Evolutionary conservation across 2,329 filamentous ascomycete species (phyloP).

Genomic region (Fusarium circinatum): DNA sequence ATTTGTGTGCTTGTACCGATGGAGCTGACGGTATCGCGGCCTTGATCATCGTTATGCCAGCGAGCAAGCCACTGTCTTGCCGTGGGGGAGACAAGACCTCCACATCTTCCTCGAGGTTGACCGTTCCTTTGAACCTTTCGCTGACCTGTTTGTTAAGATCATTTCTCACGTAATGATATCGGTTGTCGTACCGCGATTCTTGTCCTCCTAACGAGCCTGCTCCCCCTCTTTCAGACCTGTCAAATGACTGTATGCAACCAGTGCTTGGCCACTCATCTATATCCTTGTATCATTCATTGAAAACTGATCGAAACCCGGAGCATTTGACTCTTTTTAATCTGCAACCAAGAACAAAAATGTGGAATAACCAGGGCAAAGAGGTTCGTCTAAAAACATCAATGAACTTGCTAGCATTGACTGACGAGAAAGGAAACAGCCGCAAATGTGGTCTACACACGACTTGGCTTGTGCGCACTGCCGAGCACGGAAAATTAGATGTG

Average conservation of each 20-base stretch:
- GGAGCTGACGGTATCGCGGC: constrained; percentile 26
- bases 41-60: constrained; percentile 10
- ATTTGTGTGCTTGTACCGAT: constrained; percentile 5
- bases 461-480: constrained; percentile 44
- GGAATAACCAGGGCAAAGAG: constrained; percentile 42
- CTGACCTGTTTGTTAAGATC: constrained; percentile 18
- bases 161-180: constrained; percentile 36
- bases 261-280: background rate
- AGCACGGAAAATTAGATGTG: constrained; percentile 43
- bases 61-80: constrained; percentile 35
- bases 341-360: constrained; percentile 27
- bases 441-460: constrained; percentile 46
- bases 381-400: constrained; percentile 21
- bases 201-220: constrained; percentile 23
- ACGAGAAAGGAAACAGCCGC: constrained; percentile 31
- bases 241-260: background rate
- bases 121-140: background rate
- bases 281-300: constrained; percentile 3
- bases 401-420: constrained; percentile 3
- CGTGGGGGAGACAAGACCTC: constrained; percentile 11
- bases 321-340: background rate
- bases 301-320: background rate
- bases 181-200: constrained; percentile 12
- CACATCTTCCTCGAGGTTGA: background rate
- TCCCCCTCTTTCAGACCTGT: constrained; percentile 6